Percentiles rank a stretch among this genome's conserved stretches.
Evolutionary conservation across 192 early-diverging fungal genomes (phyloP).

Genomic region (Dissophora globulifera): DNA sequence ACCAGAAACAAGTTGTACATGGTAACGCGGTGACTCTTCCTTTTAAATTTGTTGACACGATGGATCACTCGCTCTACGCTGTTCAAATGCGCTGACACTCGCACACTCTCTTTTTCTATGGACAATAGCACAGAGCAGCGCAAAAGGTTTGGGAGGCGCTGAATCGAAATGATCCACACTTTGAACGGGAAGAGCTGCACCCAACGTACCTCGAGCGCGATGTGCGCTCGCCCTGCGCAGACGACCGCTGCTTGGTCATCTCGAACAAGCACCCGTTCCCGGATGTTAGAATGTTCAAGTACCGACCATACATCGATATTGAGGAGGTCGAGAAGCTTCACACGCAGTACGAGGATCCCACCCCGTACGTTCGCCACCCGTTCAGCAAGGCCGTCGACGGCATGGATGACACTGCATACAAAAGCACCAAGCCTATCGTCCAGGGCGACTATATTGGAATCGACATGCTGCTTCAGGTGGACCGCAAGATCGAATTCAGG

Average conservation of each 20-base stretch:
- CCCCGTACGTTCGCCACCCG: constrained; percentile 41
- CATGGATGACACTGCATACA: constrained; percentile 61
- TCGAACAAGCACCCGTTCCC: constrained; percentile 64
- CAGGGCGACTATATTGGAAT: constrained; percentile 66
- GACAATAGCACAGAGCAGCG: constrained; percentile 56
- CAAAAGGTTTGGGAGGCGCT: constrained; percentile 51
- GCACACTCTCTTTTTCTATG: no score
- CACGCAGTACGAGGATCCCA: constrained; percentile 53
- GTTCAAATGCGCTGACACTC: no score
- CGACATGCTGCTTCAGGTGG: constrained; percentile 61
- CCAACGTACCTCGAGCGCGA: constrained; percentile 56
- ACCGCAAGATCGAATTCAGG: constrained; percentile 43
- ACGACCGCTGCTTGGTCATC: constrained; percentile 65
- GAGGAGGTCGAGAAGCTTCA: constrained; percentile 58
- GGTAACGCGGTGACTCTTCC: constrained; percentile 18
- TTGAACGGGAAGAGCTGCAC: constrained; percentile 53
- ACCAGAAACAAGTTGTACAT: constrained; percentile 63
- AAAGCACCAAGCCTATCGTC: constrained; percentile 51
- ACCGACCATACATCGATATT: constrained; percentile 62
- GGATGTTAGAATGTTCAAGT: constrained; percentile 57
- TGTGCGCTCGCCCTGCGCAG: constrained; percentile 57
- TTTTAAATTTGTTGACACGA: background rate
- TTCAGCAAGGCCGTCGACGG: constrained; percentile 65
- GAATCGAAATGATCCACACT: constrained; percentile 18
- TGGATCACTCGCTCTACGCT: no score